Conservation (phyloP, 1,284 basidiomycete genomes). For the Ustilago xerochloae region DNA sequence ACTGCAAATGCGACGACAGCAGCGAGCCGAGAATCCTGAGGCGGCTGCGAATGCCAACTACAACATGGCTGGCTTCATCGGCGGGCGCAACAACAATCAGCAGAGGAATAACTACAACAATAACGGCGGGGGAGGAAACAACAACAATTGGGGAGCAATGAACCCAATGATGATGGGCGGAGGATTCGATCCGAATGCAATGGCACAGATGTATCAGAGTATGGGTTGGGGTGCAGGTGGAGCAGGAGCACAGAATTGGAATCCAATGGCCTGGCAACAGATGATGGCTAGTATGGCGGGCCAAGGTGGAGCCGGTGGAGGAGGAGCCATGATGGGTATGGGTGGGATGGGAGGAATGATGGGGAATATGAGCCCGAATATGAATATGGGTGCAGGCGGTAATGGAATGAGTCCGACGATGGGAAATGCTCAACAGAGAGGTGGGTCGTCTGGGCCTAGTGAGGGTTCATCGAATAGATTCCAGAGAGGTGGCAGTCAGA, state of each 20-base stretch:
- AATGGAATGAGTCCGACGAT: constrained; percentile 49
- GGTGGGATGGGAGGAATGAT: constrained; percentile 70
- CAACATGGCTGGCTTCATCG: constrained; percentile 1
- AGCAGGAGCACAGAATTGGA: constrained; percentile 46
- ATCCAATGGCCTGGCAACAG: constrained; percentile 67
- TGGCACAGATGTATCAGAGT: constrained; percentile 73
- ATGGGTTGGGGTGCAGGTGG: constrained; percentile 69
- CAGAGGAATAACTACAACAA: neutral
- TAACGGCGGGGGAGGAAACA: constrained; percentile 69
- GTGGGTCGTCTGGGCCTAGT: constrained; percentile 3
- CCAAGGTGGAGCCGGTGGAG: constrained; percentile 63
- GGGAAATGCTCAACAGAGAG: constrained; percentile 30
- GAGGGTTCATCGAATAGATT: constrained; percentile 8
- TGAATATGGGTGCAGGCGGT: too few species aligned
- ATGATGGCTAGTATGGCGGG: constrained; percentile 57
- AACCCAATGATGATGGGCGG: constrained; percentile 72
- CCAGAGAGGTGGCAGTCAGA: constrained; percentile 22
- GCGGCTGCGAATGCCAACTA: constrained; percentile 19
- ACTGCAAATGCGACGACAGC: constrained; percentile 31
- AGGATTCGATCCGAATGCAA: constrained; percentile 71
- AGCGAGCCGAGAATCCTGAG: constrained; percentile 22
- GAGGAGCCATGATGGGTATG: constrained; percentile 71
- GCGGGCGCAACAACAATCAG: neutral
- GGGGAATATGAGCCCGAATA: constrained; percentile 44
- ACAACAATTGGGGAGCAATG: constrained; percentile 73